Evolutionary conservation across 192 early-diverging fungal species (phyloP).

Genomic region (Chytriomyces sp.): DNA sequence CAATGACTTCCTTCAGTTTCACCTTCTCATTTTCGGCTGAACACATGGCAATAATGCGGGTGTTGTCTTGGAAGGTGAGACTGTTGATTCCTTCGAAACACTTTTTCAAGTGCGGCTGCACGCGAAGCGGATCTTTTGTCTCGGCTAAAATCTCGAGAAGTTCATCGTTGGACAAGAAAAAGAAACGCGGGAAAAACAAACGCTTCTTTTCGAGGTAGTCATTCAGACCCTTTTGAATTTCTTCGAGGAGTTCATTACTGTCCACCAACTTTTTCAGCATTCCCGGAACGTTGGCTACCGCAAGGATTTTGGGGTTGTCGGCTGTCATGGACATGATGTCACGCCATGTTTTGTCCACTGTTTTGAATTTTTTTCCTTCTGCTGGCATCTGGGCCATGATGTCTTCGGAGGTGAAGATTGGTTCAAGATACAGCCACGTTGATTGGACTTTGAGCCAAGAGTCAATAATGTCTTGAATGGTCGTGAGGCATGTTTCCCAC

Average conservation of each 20-base stretch:
- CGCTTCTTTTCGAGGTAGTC: constrained; percentile 70
- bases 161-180: constrained; percentile 68
- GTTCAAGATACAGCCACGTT: constrained; percentile 67
- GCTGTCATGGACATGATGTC: constrained; percentile 59
- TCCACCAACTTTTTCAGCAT: constrained; percentile 52
- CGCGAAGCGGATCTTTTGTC: constrained; percentile 63
- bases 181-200: constrained; percentile 67
- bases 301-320: constrained; percentile 61
- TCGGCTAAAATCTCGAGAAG: constrained; percentile 65
- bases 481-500: constrained; percentile 61
- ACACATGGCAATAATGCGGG: constrained; percentile 67
- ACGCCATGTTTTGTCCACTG: constrained; percentile 67
- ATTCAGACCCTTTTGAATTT: constrained; percentile 67
- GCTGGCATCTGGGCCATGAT: constrained; percentile 66
- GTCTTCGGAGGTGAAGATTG: constrained; percentile 66
- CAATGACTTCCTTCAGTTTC: constrained; percentile 65
- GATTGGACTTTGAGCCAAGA: constrained; percentile 66
- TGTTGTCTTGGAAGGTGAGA: constrained; percentile 63
- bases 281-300: constrained; percentile 47
- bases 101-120: constrained; percentile 67
- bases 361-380: constrained; percentile 64
- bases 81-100: constrained; percentile 67
- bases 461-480: constrained; percentile 65
- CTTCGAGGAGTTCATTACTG: constrained; percentile 62
- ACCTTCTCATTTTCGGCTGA: constrained; percentile 65